Conservation (phyloP, 116 monocot genomes). For the Dioscorea cayenensis region DNA sequence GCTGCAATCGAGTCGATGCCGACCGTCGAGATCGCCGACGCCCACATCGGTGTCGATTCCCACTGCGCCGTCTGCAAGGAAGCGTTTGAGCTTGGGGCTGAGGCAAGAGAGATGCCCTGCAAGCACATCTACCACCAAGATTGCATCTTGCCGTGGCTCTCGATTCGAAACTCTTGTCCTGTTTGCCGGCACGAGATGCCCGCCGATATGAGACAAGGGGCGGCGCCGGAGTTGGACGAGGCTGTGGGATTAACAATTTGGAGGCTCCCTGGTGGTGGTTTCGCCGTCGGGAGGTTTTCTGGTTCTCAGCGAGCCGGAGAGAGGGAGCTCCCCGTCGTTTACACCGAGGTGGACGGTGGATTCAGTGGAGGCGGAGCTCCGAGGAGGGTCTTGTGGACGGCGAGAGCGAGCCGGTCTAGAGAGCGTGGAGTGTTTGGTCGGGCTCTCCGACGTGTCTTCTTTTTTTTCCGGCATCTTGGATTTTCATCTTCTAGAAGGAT, state of each 20-base stretch:
- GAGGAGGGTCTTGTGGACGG: slow-evolving; percentile 12
- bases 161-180: slow-evolving; percentile 56
- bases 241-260: slow-evolving; percentile 15
- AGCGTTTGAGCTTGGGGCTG: slow-evolving; percentile 35
- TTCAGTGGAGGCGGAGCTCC: slow-evolving; percentile 9
- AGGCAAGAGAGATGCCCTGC: slow-evolving; percentile 65
- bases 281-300: slow-evolving; percentile 13
- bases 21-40: slow-evolving; percentile 23
- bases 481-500: neutral
- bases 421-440: slow-evolving; percentile 7
- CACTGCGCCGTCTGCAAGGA: slow-evolving; percentile 67
- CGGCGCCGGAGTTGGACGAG: neutral
- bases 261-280: slow-evolving; percentile 20
- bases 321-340: slow-evolving; percentile 11
- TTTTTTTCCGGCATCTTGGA: slow-evolving; percentile 1
- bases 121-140: slow-evolving; percentile 70
- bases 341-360: slow-evolving; percentile 18
- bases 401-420: slow-evolving; percentile 2
- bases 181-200: slow-evolving; percentile 59
- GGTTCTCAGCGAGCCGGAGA: slow-evolving; percentile 3
- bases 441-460: slow-evolving; percentile 7
- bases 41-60: slow-evolving; percentile 22
- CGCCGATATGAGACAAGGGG: slow-evolving; percentile 10
- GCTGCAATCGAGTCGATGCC: slow-evolving; percentile 63
- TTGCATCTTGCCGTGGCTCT: slow-evolving; percentile 70